Percentiles rank a stretch among this genome's conserved stretches.
These are phyloP conservation scores for Phialocephala subalpina DNA, from an alignment of 2,329 filamentous ascomycete species.

Conservation along the genomic window DNA sequence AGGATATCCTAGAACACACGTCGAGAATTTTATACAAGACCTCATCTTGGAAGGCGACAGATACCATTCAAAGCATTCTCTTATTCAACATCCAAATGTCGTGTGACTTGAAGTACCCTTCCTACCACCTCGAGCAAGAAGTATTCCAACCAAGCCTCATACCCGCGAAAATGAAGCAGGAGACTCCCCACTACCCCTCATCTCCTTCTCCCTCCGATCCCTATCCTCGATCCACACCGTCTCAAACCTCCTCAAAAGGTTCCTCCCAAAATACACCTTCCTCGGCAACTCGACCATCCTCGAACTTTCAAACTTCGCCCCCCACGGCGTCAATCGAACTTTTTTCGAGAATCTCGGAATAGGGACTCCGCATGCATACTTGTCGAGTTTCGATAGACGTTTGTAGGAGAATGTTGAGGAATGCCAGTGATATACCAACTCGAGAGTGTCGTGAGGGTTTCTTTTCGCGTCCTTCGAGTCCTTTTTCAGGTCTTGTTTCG, in stretches of 20 bases:
- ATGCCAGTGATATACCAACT: not conserved
- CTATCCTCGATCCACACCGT: slow-evolving; percentile 5
- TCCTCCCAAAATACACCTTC: slow-evolving; percentile 9
- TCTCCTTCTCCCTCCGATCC: not conserved
- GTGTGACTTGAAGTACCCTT: too few species aligned
- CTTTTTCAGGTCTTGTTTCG: too few species aligned
- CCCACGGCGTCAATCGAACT: not conserved
- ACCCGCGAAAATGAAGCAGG: too few species aligned
- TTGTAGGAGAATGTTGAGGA: slow-evolving; percentile 1
- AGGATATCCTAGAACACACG: too few species aligned
- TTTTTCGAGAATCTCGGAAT: not conserved
- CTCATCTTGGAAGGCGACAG: too few species aligned
- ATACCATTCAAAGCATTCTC: too few species aligned
- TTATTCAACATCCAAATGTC: too few species aligned
- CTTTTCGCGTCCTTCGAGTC: too few species aligned
- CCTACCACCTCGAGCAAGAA: too few species aligned
- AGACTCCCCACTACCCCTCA: too few species aligned
- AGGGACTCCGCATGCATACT: not conserved
- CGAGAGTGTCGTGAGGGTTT: not conserved
- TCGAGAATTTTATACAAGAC: too few species aligned
- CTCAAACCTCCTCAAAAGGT: not conserved
- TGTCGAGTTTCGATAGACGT: not conserved
- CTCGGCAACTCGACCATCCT: slow-evolving; percentile 3
- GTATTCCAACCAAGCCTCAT: too few species aligned
- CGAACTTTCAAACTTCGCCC: not conserved